Evolutionary conservation across 148 eudicot species (phyloP), one percentile per base, ranked within the genome.

Genomic region (Fagopyrum homotropicum): DNA sequence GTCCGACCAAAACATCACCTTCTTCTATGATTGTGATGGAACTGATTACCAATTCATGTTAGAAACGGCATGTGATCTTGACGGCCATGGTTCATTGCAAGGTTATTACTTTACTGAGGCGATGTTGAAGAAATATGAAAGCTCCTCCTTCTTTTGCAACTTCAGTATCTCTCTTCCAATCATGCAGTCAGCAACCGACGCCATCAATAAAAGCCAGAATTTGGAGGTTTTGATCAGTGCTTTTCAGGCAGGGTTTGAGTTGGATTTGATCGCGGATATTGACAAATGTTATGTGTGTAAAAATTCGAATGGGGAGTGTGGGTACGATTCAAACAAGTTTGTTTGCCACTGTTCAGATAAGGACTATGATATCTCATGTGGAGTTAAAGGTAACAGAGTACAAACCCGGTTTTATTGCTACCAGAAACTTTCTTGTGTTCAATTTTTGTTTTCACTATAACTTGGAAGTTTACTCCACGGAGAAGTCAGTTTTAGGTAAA

Each of bases 1-100:
- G 30, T 3, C 52, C 52, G 2, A 71, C 30, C 30, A 71, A 48
- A 71, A 46, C 73, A 71, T 71, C 73, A 71, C 52, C 40, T 71
- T 71, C 54, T 71, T 71, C 50, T 71, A 48, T 64, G 46, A 14
- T 64, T 64, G 70, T 16, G 5, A 5, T 4, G 5, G 8, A 7
- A 71, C 9, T 16, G 9, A 10, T 15, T 14, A 4, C 30, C 35
- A 1, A 7, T 1, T 64, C 0, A 12, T 8, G 4, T 3, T 17
- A n/a, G 3, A 4, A 6, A 17, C 51, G 3, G 7, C 7, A 4
- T 71, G 73, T 12, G 5, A 71, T 16, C 26, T 69, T 45, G 73
- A 51, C 50, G 40, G 14, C 12, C 4, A 71, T 30, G 54, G 30
- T 22, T 9, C n/a, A 6, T 0, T 3, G 26, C 3, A 0, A n/a